Evolutionary conservation across 2,329 filamentous ascomycete genomes (phyloP).

Genomic region (Diaporthe aspalathi): DNA sequence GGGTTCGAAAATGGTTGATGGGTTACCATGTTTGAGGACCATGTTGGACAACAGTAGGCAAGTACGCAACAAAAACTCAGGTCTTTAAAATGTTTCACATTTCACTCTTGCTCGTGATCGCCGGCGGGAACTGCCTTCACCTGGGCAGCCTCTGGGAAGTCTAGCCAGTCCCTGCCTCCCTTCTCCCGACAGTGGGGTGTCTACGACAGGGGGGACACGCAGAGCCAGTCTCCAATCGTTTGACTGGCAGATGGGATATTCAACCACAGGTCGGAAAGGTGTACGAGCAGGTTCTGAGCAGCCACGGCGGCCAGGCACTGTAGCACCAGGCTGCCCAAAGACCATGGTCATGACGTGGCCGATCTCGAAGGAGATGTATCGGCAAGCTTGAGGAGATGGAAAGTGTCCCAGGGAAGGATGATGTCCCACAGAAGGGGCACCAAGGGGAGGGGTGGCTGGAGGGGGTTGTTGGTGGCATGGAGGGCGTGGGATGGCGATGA

Average conservation of each 20-base stretch:
- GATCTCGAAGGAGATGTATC: not conserved
- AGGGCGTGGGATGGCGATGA: slow-evolving; percentile 3
- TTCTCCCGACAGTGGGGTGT: slow-evolving; percentile 3
- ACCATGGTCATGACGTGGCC: not conserved
- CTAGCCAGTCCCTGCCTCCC: not conserved
- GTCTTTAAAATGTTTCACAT: slow-evolving; percentile 1
- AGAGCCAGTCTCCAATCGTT: not conserved
- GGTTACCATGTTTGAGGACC: not conserved
- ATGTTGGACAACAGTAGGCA: slow-evolving; percentile 27
- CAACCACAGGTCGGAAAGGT: not conserved
- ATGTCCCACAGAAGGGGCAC: no score
- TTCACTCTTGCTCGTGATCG: slow-evolving; percentile 9
- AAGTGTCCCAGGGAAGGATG: no score
- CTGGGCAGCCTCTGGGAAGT: not conserved
- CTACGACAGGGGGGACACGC: not conserved
- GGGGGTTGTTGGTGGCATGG: not conserved
- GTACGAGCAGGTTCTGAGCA: not conserved
- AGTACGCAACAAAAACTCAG: slow-evolving; percentile 26
- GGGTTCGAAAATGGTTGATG: not conserved
- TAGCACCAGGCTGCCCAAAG: not conserved
- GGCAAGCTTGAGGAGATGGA: no score
- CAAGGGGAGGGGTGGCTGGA: not conserved
- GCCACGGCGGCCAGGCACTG: not conserved
- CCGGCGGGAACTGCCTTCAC: not conserved
- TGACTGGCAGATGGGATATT: not conserved